Percentiles rank a stretch among this genome's conserved stretches.
These are phyloP conservation scores for Lathyrus aphaca DNA, from an alignment of 306 rosid genomes.

Conservation along the genomic window DNA sequence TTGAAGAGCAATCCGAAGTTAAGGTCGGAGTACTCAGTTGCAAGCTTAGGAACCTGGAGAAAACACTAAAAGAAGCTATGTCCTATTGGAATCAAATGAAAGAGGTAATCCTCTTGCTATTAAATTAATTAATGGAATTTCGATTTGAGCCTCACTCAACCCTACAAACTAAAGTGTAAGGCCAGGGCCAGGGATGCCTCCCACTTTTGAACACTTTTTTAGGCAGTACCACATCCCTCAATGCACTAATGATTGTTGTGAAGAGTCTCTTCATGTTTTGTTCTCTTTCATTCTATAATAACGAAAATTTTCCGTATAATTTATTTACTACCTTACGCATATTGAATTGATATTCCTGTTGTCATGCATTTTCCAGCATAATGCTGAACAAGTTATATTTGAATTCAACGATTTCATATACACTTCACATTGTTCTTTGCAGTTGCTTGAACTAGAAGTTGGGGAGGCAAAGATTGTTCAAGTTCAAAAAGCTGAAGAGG, in stretches of 20 bases:
- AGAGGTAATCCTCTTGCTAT: slow-evolving; percentile 55
- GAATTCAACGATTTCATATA: slow-evolving; percentile 17
- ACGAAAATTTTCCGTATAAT: background rate
- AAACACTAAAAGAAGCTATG: slow-evolving; percentile 58
- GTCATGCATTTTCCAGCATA: slow-evolving; percentile 29
- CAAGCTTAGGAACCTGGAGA: slow-evolving; percentile 54
- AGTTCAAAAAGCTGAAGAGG: slow-evolving; percentile 74
- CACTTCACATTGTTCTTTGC: slow-evolving; percentile 33
- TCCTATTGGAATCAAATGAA: slow-evolving; percentile 58
- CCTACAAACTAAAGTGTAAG: background rate
- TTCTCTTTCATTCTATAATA: slow-evolving; percentile 14
- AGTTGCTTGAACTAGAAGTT: slow-evolving; percentile 77
- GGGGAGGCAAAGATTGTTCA: slow-evolving; percentile 70
- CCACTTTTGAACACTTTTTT: background rate
- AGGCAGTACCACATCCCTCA: background rate
- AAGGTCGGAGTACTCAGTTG: slow-evolving; percentile 62
- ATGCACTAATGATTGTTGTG: background rate
- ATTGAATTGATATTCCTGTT: slow-evolving; percentile 28
- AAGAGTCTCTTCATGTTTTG: slow-evolving; percentile 3
- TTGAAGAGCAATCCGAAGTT: slow-evolving; percentile 60
- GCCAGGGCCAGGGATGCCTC: background rate
- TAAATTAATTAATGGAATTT: background rate
- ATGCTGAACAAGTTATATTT: slow-evolving; percentile 21
- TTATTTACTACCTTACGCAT: slow-evolving; percentile 24
- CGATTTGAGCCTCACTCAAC: background rate